Conservation (phyloP, 495 filamentous ascomycete species). For the Diplogelasinospora grovesii region DNA sequence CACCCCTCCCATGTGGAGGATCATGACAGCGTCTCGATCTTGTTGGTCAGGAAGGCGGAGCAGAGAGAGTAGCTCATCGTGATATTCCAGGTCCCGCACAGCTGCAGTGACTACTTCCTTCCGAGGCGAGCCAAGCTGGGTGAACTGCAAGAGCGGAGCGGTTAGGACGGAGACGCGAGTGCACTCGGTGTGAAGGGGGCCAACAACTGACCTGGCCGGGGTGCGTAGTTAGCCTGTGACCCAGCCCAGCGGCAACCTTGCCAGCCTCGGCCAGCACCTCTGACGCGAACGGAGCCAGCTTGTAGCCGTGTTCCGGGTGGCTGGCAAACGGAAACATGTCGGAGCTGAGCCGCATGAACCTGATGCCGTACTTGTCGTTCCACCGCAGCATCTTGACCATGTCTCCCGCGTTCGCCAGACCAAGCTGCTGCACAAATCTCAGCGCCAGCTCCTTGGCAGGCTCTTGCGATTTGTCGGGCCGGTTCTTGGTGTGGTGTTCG, state of each 20-base stretch:
- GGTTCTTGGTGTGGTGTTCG: conserved; percentile 73
- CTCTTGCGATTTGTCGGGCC: conserved; percentile 64
- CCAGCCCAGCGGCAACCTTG: conserved; percentile 67
- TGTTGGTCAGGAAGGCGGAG: conserved; percentile 73
- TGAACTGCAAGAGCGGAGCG: conserved; percentile 53
- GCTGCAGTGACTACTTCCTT: conserved; percentile 67
- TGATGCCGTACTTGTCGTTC: conserved; percentile 92
- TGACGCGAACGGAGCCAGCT: conserved; percentile 76
- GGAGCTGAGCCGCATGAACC: conserved; percentile 84
- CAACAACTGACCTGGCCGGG: conserved; percentile 60
- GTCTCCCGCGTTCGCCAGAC: conserved; percentile 76
- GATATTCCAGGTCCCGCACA: conserved; percentile 80
- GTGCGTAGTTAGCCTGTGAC: conserved; percentile 83
- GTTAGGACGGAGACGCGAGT: conserved; percentile 7
- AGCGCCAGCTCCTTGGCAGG: conserved; percentile 55
- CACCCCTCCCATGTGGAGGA: conserved; percentile 87
- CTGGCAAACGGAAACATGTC: conserved; percentile 98
- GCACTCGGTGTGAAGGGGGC: background rate
- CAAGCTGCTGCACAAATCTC: conserved; percentile 67
- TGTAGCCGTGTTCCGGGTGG: conserved; percentile 81
- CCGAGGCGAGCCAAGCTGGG: conserved; percentile 78
- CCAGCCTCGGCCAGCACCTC: conserved; percentile 72
- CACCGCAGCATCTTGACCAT: conserved; percentile 80
- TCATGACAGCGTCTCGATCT: conserved; percentile 87
- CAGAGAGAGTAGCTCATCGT: conserved; percentile 76